Conservation (phyloP, 192 early-diverging fungal species). For the Coemansia sp. region DNA sequence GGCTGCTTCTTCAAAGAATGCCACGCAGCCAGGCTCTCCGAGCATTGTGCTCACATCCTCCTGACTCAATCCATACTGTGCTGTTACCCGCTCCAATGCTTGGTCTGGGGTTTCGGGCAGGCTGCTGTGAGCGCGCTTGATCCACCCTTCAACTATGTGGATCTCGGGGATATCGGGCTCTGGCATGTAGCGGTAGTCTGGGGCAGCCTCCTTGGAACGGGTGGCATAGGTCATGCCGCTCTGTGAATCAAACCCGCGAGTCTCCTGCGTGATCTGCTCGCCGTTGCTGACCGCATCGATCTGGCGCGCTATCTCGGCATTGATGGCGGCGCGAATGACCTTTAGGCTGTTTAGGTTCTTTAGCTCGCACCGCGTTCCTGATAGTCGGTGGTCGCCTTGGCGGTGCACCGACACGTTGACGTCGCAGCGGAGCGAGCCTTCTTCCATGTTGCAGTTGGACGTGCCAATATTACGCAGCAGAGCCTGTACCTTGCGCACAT, state of each 20-base stretch:
- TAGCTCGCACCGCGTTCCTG: constrained; percentile 66
- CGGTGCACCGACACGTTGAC: constrained; percentile 84
- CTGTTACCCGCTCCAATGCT: constrained; percentile 50
- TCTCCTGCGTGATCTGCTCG: constrained; percentile 59
- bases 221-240: constrained; percentile 59
- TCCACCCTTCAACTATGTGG: constrained; percentile 34
- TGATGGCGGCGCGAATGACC: constrained; percentile 61
- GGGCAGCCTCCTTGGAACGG: constrained; percentile 76
- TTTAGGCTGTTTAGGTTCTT: constrained; percentile 78
- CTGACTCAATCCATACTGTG: constrained; percentile 54
- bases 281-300: constrained; percentile 56
- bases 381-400: constrained; percentile 39
- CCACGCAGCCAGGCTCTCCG: constrained; percentile 64
- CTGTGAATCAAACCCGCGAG: constrained; percentile 68
- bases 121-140: constrained; percentile 29
- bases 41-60: constrained; percentile 62
- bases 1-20: constrained; percentile 69
- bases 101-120: constrained; percentile 75
- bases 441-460: constrained; percentile 78
- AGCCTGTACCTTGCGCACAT: constrained; percentile 73
- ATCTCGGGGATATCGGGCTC: constrained; percentile 54
- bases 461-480: constrained; percentile 65
- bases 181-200: constrained; percentile 88
- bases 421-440: constrained; percentile 87
- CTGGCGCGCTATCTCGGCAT: constrained; percentile 80